Conservation (phyloP, 257 asterid genomes). For the Asclepias syriaca region DNA sequence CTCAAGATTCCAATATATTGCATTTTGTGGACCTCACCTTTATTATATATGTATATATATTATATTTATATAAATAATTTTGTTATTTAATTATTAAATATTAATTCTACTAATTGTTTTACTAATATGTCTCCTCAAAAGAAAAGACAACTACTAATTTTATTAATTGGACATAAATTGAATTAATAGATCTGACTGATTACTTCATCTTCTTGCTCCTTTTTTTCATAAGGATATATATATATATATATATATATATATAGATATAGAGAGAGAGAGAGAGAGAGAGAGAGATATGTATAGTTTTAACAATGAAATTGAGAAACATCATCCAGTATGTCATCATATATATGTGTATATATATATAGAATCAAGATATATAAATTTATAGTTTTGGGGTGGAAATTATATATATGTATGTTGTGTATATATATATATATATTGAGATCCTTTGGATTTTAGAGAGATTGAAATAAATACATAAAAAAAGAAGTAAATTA, state of each 20-base stretch:
- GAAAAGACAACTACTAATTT: neutral
- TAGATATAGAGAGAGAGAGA: neutral
- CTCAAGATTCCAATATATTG: slow-evolving; percentile 52
- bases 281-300: neutral
- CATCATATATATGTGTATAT: too few relatives aligned
- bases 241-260: neutral
- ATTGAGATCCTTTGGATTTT: neutral
- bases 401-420: too few relatives aligned
- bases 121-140: slow-evolving; percentile 37
- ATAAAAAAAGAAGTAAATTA: neutral
- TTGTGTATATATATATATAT: neutral
- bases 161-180: slow-evolving; percentile 17
- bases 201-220: slow-evolving; percentile 22
- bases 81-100: slow-evolving; percentile 12
- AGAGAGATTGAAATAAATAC: neutral
- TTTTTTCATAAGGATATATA: neutral
- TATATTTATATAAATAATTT: slow-evolving; percentile 7
- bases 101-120: slow-evolving; percentile 22
- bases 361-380: neutral
- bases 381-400: neutral
- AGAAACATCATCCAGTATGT: slow-evolving; percentile 7
- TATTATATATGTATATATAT: neutral
- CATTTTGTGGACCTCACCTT: slow-evolving; percentile 31
- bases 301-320: slow-evolving; percentile 2
- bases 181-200: slow-evolving; percentile 28